Evolutionary conservation across 2,329 filamentous ascomycete genomes (phyloP), one percentile per base, ranked within the genome.

Genomic region (Paracoccidioides lutzii): DNA sequence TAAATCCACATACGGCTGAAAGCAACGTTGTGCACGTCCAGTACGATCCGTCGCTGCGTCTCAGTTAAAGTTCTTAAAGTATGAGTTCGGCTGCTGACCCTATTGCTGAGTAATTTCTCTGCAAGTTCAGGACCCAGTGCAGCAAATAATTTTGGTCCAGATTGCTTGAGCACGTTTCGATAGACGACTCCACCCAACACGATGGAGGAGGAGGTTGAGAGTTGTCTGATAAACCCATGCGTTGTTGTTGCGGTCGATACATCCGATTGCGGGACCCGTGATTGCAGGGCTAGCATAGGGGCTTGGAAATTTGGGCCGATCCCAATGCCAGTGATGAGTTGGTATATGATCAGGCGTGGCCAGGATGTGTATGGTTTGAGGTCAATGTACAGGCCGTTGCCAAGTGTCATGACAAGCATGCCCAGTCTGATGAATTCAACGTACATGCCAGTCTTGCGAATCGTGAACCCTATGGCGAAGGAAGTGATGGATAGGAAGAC

Each of bases 391-490:
- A 85, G 79, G 55, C 85, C 85, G 48, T 80, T 81, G 2, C 86
- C 86, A 7, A 89, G 71, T 0, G 79, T 78, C 69, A 82, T 79
- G 55, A 86, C 65, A 8, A 73, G 57, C 63, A 85, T 73, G 46
- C 83, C 83, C 22, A 70, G 70, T 55, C 80, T 75, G 63, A 90
- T 86, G 48, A 78, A 70, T 10, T 77, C 73, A 28, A 77, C 78
- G 69, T 87, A 88, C 59, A 79, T 78, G 37, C 85, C 85, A 0
- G 83, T 87, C 66, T 81, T 90, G 55, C 85, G 85, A 61, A 87
- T 85, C 66, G 87, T 79, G 71, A 88, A 81, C 59, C 81, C 85
- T 42, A 78, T 79, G 3, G 65, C 63, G 5, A 79, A 78, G 0
- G 85, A 87, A 37, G 78, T 67, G 59, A 87, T 60, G 0, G 85